A percentile compares a stretch with the other conserved stretches of the same genome.
Evolutionary conservation across 2,329 filamentous ascomycete species (phyloP).

Genomic region (Lecanosticta acicola): DNA sequence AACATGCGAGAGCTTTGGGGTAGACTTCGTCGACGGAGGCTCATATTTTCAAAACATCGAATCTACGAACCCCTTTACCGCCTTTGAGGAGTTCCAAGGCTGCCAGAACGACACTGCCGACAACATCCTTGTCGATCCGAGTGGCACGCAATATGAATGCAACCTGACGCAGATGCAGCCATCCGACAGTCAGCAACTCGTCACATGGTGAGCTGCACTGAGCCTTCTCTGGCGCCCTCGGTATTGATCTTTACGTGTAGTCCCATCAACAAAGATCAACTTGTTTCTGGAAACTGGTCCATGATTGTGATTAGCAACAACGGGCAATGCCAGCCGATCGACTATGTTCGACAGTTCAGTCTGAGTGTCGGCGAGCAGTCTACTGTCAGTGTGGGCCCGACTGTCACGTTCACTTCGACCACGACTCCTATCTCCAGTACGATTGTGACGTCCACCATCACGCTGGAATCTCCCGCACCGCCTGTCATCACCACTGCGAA

Average conservation of each 20-base stretch:
- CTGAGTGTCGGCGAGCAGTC: slow-evolving; percentile 31
- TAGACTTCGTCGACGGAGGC: slow-evolving; percentile 40
- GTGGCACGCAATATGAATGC: slow-evolving; percentile 34
- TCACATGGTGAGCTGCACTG: slow-evolving; percentile 38
- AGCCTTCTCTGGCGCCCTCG: no score
- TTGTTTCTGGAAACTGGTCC: slow-evolving; percentile 40
- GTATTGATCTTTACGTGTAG: no score
- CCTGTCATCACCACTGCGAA: background rate
- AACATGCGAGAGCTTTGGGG: slow-evolving; percentile 26
- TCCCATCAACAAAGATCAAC: slow-evolving; percentile 38
- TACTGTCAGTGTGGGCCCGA: slow-evolving; percentile 10
- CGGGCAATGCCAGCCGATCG: slow-evolving; percentile 39
- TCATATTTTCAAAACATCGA: slow-evolving; percentile 43
- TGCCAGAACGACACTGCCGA: slow-evolving; percentile 39
- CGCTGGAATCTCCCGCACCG: background rate
- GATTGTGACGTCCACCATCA: slow-evolving; percentile 21
- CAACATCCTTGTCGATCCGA: slow-evolving; percentile 41
- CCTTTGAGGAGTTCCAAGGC: slow-evolving; percentile 31
- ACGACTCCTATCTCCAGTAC: slow-evolving; percentile 21
- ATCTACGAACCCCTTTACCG: slow-evolving; percentile 39
- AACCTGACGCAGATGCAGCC: slow-evolving; percentile 36
- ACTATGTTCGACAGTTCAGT: slow-evolving; percentile 40
- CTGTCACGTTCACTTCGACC: slow-evolving; percentile 14
- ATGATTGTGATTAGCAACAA: slow-evolving; percentile 42
- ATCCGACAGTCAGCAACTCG: slow-evolving; percentile 34